phyloP scores from a whole-genome alignment of 768 basidiomycete genomes.

The Aureoboletus auriporus region DNA sequence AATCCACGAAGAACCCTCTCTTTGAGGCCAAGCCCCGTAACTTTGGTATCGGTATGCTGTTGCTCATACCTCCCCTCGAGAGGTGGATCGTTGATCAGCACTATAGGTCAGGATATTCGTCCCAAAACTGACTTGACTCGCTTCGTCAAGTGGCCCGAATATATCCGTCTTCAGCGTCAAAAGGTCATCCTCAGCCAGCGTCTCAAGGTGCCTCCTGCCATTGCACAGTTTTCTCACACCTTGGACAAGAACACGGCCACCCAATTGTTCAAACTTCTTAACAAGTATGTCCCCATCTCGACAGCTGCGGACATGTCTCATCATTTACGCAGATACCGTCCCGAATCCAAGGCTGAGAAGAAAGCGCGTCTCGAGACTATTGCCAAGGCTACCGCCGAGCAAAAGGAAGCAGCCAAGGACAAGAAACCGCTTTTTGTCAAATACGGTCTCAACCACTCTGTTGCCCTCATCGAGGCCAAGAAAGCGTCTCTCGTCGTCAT shows the following conservation, averaged over 20 bases:
- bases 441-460: slow-evolving; percentile 95
- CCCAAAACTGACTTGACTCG: slow-evolving; percentile 88
- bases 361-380: slow-evolving; percentile 82
- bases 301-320: neutral
- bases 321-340: slow-evolving; percentile 52
- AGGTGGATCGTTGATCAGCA: neutral
- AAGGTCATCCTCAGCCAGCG: slow-evolving; percentile 98
- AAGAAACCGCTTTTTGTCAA: slow-evolving; percentile 97
- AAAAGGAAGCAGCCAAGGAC: slow-evolving; percentile 70
- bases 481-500: slow-evolving; percentile 95
- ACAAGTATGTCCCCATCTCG: slow-evolving; percentile 55
- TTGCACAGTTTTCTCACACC: slow-evolving; percentile 96
- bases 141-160: slow-evolving; percentile 99
- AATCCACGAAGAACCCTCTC: slow-evolving; percentile 90
- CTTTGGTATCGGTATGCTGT: slow-evolving; percentile 88
- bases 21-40: slow-evolving; percentile 89
- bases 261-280: slow-evolving; percentile 94
- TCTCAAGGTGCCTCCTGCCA: slow-evolving; percentile 96
- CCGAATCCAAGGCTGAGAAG: slow-evolving; percentile 96
- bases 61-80: neutral
- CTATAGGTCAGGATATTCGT: slow-evolving; percentile 86
- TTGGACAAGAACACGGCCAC: slow-evolving; percentile 99
- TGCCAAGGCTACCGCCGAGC: slow-evolving; percentile 75
- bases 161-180: slow-evolving; percentile 95
- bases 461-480: slow-evolving; percentile 95